phyloP scores from a whole-genome alignment of 768 basidiomycete species.

The Mycena amicta region DNA sequence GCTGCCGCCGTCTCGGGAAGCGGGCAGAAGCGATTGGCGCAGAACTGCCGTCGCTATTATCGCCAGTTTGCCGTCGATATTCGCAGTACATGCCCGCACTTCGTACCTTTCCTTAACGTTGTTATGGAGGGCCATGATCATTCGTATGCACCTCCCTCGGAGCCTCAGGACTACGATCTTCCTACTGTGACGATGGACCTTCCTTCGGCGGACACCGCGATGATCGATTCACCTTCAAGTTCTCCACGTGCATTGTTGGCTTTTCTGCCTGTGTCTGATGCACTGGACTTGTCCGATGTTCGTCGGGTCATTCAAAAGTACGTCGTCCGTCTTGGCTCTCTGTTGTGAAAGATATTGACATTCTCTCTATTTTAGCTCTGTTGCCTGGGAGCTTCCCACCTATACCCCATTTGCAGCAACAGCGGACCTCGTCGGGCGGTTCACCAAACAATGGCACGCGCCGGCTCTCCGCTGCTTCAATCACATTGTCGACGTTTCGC shows the following conservation, averaged over 20 bases:
- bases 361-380: constrained; percentile 35
- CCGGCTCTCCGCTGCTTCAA: constrained; percentile 40
- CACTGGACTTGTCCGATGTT: constrained; percentile 36
- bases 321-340: constrained; percentile 4
- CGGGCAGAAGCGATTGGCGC: constrained; percentile 38
- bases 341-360: too few species aligned
- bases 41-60: constrained; percentile 36
- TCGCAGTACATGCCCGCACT: constrained; percentile 43
- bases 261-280: too few species aligned
- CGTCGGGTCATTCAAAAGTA: constrained; percentile 38
- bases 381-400: constrained; percentile 45
- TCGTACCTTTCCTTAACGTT: constrained; percentile 31
- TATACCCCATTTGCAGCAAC: constrained; percentile 46
- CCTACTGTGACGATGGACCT: too few species aligned
- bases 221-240: too few species aligned
- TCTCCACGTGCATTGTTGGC: too few species aligned
- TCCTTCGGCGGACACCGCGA: too few species aligned
- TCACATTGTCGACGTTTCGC: constrained; percentile 31
- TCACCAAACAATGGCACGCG: constrained; percentile 37
- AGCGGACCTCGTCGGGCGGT: constrained; percentile 35
- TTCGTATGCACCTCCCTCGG: background rate
- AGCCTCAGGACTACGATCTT: constrained; percentile 6
- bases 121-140: constrained; percentile 2
- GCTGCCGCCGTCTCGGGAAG: constrained; percentile 34
- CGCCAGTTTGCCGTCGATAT: constrained; percentile 35